Percentiles rank a stretch among this genome's conserved stretches.
Evolutionary conservation across 345 rosid species (phyloP).

Genomic region (Kandelia obovata): DNA sequence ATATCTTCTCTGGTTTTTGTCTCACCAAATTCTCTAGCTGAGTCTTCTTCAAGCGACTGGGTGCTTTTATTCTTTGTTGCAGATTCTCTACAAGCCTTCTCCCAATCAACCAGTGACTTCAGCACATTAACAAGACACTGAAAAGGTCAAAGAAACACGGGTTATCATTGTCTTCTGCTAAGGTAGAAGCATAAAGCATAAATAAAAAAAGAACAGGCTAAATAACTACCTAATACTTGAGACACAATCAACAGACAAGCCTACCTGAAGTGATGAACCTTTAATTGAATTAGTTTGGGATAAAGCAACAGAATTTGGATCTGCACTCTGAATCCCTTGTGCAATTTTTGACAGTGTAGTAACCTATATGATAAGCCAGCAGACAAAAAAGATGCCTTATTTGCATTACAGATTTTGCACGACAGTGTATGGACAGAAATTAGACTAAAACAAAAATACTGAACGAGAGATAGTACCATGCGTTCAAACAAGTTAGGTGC

Average conservation of each 20-base stretch:
- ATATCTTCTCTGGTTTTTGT: slow-evolving; percentile 57
- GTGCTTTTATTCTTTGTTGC: slow-evolving; percentile 37
- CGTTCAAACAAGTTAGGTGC: slow-evolving; percentile 99
- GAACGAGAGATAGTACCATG: slow-evolving; percentile 44
- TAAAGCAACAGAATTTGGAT: slow-evolving; percentile 70
- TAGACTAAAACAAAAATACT: neutral
- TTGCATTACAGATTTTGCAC: neutral
- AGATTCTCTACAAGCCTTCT: slow-evolving; percentile 55
- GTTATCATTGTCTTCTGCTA: slow-evolving; percentile 22
- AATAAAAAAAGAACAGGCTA: slow-evolving; percentile 1
- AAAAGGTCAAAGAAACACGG: slow-evolving; percentile 26
- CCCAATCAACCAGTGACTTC: slow-evolving; percentile 95
- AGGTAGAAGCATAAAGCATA: slow-evolving; percentile 13
- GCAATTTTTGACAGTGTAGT: slow-evolving; percentile 77
- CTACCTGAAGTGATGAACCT: slow-evolving; percentile 91
- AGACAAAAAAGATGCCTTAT: slow-evolving; percentile 9
- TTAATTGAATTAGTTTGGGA: slow-evolving; percentile 71
- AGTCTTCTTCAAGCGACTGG: slow-evolving; percentile 40
- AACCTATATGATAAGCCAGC: slow-evolving; percentile 45
- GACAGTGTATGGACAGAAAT: neutral
- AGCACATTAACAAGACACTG: slow-evolving; percentile 92
- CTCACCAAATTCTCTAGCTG: slow-evolving; percentile 44
- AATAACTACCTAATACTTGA: slow-evolving; percentile 11
- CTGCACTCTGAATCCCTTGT: slow-evolving; percentile 85
- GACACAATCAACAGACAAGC: slow-evolving; percentile 21